Conservation (phyloP, 2,329 filamentous ascomycete species). For the Hymenoscyphus repandus region DNA sequence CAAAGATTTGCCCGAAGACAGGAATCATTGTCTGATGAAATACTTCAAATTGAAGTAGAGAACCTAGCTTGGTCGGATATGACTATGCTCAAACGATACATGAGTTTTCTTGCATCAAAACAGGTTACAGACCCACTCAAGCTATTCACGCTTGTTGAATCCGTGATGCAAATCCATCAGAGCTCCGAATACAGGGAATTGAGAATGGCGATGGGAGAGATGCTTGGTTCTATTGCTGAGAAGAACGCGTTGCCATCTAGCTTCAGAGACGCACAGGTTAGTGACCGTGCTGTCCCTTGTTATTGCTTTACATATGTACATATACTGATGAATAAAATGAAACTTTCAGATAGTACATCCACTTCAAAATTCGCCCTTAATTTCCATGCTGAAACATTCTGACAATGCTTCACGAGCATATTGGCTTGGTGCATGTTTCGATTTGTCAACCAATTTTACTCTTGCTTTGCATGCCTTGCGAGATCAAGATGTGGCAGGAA, state of each 20-base stretch:
- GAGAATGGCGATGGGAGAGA: conserved; percentile 19
- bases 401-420: conserved; percentile 31
- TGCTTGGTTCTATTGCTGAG: conserved; percentile 22
- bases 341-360: conserved; percentile 50
- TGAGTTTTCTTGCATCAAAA: conserved; percentile 1
- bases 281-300: conserved; percentile 29
- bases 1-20: conserved; percentile 15
- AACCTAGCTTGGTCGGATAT: conserved; percentile 30
- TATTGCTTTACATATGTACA: conserved; percentile 14
- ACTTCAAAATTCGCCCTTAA: conserved; percentile 51
- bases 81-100: conserved; percentile 26
- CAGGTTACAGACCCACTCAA: not conserved
- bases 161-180: conserved; percentile 24
- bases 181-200: conserved; percentile 20
- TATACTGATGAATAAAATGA: conserved; percentile 32
- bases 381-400: conserved; percentile 39
- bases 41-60: conserved; percentile 24
- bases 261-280: conserved; percentile 41
- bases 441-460: conserved; percentile 43
- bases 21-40: not conserved
- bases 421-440: conserved; percentile 50
- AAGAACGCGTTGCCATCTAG: conserved; percentile 19
- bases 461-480: conserved; percentile 38
- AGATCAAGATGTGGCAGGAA: conserved; percentile 36
- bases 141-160: conserved; percentile 8